Percentiles rank a stretch among this genome's conserved stretches.
Evolutionary conservation across 148 eudicot species (phyloP).

Genomic region (Vaccinium myrtillus): DNA sequence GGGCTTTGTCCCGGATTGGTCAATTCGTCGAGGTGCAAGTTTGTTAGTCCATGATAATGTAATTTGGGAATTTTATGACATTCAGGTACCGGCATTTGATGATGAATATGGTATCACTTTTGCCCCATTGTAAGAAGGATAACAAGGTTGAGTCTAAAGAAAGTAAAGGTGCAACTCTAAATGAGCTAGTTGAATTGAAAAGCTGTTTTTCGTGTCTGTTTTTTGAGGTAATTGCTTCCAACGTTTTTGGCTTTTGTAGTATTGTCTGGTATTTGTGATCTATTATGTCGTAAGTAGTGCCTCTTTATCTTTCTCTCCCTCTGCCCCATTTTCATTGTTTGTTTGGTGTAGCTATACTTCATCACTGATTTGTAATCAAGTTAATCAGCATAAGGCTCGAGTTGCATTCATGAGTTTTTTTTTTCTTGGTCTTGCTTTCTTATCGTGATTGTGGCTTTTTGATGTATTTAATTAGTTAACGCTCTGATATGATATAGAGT

Average conservation of each 20-base stretch:
- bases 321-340: not conserved
- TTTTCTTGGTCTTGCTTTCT: not conserved
- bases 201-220: constrained; percentile 85
- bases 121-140: constrained; percentile 90
- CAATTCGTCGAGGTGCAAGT: not conserved
- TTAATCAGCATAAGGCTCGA: not conserved
- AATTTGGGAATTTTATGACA: not conserved
- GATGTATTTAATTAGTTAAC: not conserved
- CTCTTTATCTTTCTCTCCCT: not conserved
- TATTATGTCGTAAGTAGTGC: not conserved
- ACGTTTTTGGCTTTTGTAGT: not conserved
- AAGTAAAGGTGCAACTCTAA: constrained; percentile 78
- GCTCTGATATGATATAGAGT: not conserved
- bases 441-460: not conserved
- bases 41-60: not conserved
- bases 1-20: not conserved
- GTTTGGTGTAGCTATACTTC: not conserved
- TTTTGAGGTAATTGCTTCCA: constrained; percentile 64
- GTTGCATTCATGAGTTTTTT: not conserved
- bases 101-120: constrained; percentile 68
- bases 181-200: constrained; percentile 91
- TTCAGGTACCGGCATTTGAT: constrained; percentile 90
- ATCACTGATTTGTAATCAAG: not conserved
- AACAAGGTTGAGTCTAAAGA: constrained; percentile 85
- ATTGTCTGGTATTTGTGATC: not conserved